A percentile compares a stretch with the other conserved stretches of the same genome.
Evolutionary conservation across 78 protist species (phyloP).

Genomic region (Protostelium mycophagum): DNA sequence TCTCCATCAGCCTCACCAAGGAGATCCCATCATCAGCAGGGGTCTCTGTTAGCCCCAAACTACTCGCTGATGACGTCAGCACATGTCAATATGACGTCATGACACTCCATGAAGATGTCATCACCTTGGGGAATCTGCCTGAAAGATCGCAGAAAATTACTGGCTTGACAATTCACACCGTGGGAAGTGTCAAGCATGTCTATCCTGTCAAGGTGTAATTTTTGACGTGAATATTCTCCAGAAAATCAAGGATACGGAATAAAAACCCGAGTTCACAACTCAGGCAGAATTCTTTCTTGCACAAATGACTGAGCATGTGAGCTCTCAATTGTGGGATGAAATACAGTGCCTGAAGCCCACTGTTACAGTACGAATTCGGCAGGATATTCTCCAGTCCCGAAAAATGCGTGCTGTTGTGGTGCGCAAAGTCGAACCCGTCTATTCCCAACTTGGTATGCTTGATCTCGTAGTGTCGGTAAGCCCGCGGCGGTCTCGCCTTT

Average conservation of each 20-base stretch:
- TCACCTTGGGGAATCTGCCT: slow-evolving; percentile 53
- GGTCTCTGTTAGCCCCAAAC: slow-evolving; percentile 24
- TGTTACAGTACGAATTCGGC: slow-evolving; percentile 61
- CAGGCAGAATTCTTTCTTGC: slow-evolving; percentile 53
- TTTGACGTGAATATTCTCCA: neutral
- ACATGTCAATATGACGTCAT: neutral
- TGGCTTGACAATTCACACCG: slow-evolving; percentile 36
- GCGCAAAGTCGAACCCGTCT: slow-evolving; percentile 45
- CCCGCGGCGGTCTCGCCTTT: slow-evolving; percentile 37
- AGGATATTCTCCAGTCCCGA: slow-evolving; percentile 60
- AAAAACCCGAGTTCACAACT: slow-evolving; percentile 72
- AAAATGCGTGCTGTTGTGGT: slow-evolving; percentile 53
- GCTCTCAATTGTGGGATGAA: slow-evolving; percentile 60
- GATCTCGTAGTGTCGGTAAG: slow-evolving; percentile 42
- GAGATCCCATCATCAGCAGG: slow-evolving; percentile 40
- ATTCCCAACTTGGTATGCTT: slow-evolving; percentile 37
- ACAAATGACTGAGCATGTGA: slow-evolving; percentile 36
- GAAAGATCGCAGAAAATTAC: slow-evolving; percentile 58
- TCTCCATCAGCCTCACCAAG: slow-evolving; percentile 24
- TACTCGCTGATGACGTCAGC: slow-evolving; percentile 18
- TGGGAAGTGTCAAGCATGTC: slow-evolving; percentile 43
- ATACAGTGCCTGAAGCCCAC: slow-evolving; percentile 65
- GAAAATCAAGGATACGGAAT: slow-evolving; percentile 28
- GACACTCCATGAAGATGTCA: neutral
- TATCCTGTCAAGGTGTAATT: neutral